A percentile compares a stretch with the other conserved stretches of the same genome.
Conservation (phyloP, 2,329 filamentous ascomycete genomes). For the Stagonosporopsis rhizophila region DNA sequence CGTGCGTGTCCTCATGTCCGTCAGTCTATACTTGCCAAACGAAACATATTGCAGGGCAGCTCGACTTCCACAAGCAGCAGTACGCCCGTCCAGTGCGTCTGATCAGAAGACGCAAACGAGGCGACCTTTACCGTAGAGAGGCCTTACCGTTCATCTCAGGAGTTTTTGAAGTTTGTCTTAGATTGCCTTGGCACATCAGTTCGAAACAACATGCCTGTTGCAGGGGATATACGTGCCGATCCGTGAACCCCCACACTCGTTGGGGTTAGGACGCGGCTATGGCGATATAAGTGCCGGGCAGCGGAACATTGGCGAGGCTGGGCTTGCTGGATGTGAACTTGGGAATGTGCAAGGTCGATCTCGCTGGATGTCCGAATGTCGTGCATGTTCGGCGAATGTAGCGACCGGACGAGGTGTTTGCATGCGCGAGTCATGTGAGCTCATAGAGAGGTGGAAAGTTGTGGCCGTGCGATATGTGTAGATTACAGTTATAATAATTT, state of each 20-base stretch:
- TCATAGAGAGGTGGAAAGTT: not conserved
- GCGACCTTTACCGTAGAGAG: not conserved
- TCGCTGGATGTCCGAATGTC: not conserved
- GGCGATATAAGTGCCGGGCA: not conserved
- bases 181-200: slow-evolving; percentile 13
- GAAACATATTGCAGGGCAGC: slow-evolving; percentile 7
- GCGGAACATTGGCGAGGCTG: not conserved
- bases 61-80: slow-evolving; percentile 1
- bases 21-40: not conserved
- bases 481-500: not conserved
- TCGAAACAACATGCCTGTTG: slow-evolving; percentile 12
- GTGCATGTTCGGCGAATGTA: not conserved
- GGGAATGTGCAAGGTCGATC: not conserved
- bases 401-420: not conserved
- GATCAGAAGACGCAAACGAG: not conserved
- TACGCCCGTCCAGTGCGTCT: not conserved
- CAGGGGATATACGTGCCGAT: slow-evolving; percentile 1
- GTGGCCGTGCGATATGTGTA: not conserved
- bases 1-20: not conserved
- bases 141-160: not conserved
- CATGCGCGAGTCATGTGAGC: not conserved
- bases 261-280: not conserved
- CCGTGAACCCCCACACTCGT: not conserved
- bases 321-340: not conserved
- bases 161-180: slow-evolving; percentile 5